Base-by-base conservation (phyloP, 2,329 filamentous ascomycete species). In the Alternaria tenuissima region DNA sequence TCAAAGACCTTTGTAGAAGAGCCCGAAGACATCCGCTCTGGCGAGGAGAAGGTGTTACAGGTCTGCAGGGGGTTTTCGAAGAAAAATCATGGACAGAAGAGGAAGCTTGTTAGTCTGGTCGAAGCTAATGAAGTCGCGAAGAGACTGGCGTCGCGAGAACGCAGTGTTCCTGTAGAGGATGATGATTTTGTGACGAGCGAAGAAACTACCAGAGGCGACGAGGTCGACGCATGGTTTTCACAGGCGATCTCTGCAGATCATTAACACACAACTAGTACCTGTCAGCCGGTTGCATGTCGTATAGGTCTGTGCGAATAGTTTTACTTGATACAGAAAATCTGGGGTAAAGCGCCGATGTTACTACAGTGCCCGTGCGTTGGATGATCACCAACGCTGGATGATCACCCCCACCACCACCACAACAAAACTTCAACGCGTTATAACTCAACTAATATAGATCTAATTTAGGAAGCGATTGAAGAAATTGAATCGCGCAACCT, bases 51-150 rank as follows among this genome's bases (percentile, higher is more conserved):
- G 18, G 61, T 84, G 38, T 79, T 77, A 75, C 62, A 78, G 38
- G 32, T 83, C 51, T 81, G 81, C 46, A 66, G 70, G 22, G 69
- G 76, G 47, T 62, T 65, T 9, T 68, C 72, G 47, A 61, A 61
- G 8, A 70, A 68, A 55, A 54, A 68, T 48, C 42, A 62, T 11
- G 74, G 72, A 18, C 55, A 34, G 18, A 87, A 85, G 79, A 79
- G 86, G 64, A 82, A 80, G 65, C 76, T 89, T 12, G 86, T 89
- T 6, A 85, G 79, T 51, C 70, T 89, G 56, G 81, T 82, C 39
- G 87, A 89, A 72, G 86, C 87, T 11, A 89, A 88, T 67, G 86
- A 88, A 72, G 85, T 89, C 20, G 85, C 86, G 8, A 85, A 83
- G 66, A 71, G 85, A 22, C 64, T 85, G 63, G 81, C 79, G 85